These are phyloP conservation scores for Besnoitia besnoiti DNA, from an alignment of 169 alveolate genomes.

Conservation along the genomic window DNA sequence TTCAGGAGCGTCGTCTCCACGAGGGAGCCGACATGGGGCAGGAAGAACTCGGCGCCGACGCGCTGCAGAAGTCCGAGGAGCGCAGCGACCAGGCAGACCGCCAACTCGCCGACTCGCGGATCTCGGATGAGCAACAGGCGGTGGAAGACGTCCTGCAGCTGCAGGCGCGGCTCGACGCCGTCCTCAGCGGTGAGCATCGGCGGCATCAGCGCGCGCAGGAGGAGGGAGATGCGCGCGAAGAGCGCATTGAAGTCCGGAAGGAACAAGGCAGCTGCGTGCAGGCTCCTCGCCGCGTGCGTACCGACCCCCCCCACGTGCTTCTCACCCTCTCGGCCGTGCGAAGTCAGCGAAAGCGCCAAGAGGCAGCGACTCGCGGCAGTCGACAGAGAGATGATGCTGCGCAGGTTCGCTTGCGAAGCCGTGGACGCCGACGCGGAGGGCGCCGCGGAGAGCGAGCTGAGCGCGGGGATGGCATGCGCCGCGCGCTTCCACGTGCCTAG, in stretches of 20 bases:
- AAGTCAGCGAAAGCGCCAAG: not conserved
- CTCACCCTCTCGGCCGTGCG: not conserved
- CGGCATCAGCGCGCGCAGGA: not conserved
- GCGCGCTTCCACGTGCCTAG: not conserved
- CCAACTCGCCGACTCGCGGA: not conserved
- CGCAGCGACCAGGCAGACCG: not conserved
- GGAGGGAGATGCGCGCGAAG: not conserved
- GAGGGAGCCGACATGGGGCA: not conserved
- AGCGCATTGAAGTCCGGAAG: conserved; percentile 9
- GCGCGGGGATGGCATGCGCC: not conserved
- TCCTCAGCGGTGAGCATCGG: not conserved
- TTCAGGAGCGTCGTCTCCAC: not conserved
- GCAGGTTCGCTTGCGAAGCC: conserved; percentile 7
- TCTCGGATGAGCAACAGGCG: not conserved
- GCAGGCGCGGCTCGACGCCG: not conserved
- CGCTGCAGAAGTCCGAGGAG: conserved; percentile 1
- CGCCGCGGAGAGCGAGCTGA: not conserved
- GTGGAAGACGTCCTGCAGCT: not conserved
- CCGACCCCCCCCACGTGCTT: not conserved
- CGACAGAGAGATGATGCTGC: not conserved
- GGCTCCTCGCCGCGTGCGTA: not conserved
- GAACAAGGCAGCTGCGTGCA: conserved; percentile 10
- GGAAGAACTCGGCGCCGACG: not conserved
- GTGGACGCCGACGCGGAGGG: not conserved
- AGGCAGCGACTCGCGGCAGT: not conserved